Conservation (phyloP, 495 filamentous ascomycete genomes). For the Aspergillus avenaceus region DNA sequence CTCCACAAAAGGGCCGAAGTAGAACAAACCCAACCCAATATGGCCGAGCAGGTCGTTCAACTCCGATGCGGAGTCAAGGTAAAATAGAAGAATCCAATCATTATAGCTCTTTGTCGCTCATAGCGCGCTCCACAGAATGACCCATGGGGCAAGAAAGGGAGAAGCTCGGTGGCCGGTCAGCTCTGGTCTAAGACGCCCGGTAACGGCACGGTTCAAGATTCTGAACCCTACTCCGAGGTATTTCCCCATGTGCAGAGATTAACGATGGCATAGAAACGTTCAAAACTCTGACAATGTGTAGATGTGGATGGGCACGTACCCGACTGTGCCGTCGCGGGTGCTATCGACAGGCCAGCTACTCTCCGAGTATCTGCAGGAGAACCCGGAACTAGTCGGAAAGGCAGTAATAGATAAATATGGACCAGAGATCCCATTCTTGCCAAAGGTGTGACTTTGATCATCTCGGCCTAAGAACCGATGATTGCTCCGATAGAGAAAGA, state of each 20-base stretch:
- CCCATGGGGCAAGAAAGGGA: constrained; percentile 45
- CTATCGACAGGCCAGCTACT: constrained; percentile 60
- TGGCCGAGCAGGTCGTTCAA: constrained; percentile 38
- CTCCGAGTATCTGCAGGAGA: constrained; percentile 58
- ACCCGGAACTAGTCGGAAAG: constrained; percentile 64
- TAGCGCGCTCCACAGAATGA: constrained; percentile 33
- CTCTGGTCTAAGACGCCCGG: constrained; percentile 43
- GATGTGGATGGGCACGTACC: constrained; percentile 84
- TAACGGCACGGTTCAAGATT: constrained; percentile 30
- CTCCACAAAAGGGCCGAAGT: too few species aligned
- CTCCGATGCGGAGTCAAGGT: constrained; percentile 42
- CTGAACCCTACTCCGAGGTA: constrained; percentile 46
- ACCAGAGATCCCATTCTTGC: constrained; percentile 65
- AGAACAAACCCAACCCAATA: constrained; percentile 9
- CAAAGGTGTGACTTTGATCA: constrained; percentile 54
- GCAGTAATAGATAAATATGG: constrained; percentile 60
- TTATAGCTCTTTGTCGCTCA: too few species aligned
- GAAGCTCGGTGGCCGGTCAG: constrained; percentile 36
- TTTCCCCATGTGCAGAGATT: neutral
- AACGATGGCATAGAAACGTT: neutral
- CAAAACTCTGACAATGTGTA: constrained; percentile 16
- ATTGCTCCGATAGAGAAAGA: too few species aligned
- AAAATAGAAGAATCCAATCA: too few species aligned
- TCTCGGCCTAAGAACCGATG: too few species aligned
- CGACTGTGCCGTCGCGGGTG: constrained; percentile 61